Conservation (phyloP, 225 moss, liverwort and hornwort genomes). For the Neckera pumila region DNA sequence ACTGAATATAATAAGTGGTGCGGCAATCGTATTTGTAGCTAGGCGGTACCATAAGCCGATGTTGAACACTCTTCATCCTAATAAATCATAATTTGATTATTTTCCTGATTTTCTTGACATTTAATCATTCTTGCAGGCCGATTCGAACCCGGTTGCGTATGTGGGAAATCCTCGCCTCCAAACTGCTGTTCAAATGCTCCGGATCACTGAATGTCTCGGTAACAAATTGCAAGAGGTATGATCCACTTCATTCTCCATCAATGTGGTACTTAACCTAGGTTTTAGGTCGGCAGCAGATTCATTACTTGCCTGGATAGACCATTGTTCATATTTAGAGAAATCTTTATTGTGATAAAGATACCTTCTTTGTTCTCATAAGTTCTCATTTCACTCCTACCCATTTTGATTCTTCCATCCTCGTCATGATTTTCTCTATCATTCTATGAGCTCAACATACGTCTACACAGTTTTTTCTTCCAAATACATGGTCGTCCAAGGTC, state of each 20-base stretch:
- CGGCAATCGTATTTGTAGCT: not conserved
- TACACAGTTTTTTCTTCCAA: not conserved
- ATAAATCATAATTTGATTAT: not conserved
- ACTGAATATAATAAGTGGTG: not conserved
- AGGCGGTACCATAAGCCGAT: not conserved
- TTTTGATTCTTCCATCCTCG: not conserved
- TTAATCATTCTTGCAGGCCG: constrained; percentile 18
- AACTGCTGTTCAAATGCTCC: constrained; percentile 64
- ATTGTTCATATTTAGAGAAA: not conserved
- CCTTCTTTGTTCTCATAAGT: not conserved
- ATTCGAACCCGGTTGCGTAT: constrained; percentile 58
- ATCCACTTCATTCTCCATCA: not conserved
- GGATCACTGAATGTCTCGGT: constrained; percentile 52
- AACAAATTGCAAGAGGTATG: constrained; percentile 43
- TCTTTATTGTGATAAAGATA: not conserved
- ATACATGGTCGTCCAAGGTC: not conserved
- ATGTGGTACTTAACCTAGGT: not conserved
- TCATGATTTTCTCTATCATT: not conserved
- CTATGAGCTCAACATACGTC: not conserved
- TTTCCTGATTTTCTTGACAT: not conserved
- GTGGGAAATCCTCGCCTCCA: constrained; percentile 68
- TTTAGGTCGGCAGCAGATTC: not conserved
- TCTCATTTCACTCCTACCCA: not conserved
- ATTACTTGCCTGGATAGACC: not conserved
- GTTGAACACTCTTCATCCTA: not conserved